A percentile compares a stretch with the other conserved stretches of the same genome.
phyloP scores from a whole-genome alignment of 2,329 filamentous ascomycete species.

The Proliferodiscus dingleyae region DNA sequence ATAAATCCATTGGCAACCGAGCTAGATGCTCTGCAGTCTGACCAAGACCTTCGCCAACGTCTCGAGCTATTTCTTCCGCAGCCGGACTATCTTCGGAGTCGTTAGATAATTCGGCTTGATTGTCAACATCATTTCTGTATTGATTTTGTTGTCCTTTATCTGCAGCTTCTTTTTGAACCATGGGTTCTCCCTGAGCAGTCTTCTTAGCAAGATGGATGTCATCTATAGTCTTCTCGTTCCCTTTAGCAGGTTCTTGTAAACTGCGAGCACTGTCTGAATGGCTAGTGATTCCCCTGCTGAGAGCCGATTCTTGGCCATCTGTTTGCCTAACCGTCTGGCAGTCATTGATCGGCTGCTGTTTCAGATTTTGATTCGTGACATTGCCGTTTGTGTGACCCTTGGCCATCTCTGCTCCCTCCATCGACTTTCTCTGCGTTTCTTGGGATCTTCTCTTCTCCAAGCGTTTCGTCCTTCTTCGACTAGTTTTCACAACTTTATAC shows the following conservation, averaged over 20 bases:
- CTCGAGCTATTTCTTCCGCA: conserved; percentile 23
- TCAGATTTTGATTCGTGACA: not conserved
- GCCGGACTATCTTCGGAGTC: conserved; percentile 20
- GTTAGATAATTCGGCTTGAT: conserved; percentile 18
- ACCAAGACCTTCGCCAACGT: conserved; percentile 26
- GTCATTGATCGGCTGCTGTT: not conserved
- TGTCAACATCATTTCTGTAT: conserved; percentile 11
- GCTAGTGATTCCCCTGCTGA: no score
- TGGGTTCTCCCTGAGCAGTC: conserved; percentile 13
- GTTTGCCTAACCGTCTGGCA: not conserved
- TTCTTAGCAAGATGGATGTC: conserved; percentile 15
- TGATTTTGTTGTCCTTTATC: conserved; percentile 1
- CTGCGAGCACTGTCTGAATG: not conserved
- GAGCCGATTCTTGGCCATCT: no score
- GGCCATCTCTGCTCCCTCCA: conserved; percentile 5
- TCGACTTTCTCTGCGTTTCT: conserved; percentile 15
- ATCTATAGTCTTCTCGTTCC: conserved; percentile 5
- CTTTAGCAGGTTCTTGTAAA: not conserved
- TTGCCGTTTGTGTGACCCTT: not conserved
- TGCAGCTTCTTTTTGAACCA: conserved; percentile 5
- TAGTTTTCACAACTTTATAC: conserved; percentile 52
- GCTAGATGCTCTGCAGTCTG: conserved; percentile 26
- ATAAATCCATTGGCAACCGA: conserved; percentile 53
- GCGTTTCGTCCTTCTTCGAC: conserved; percentile 49
- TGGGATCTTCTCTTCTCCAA: conserved; percentile 31